phyloP scores from a whole-genome alignment of 805 yeast species.

The Priceomyces castillae region DNA sequence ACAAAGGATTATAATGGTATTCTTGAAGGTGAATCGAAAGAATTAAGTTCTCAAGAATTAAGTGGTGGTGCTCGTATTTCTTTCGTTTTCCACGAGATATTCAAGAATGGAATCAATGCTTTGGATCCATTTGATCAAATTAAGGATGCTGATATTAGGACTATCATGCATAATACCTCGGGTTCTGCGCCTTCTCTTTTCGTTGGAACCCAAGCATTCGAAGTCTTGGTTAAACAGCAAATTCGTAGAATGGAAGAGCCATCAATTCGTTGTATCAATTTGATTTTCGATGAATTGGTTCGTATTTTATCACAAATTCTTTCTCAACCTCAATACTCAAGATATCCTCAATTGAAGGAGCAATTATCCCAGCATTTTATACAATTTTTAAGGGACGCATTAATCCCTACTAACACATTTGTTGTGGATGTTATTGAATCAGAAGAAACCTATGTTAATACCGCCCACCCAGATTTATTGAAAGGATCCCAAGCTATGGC shows the following conservation, averaged over 20 bases:
- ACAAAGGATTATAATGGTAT: constrained; percentile 88
- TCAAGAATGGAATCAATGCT: constrained; percentile 85
- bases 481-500: constrained; percentile 95
- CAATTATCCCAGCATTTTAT: constrained; percentile 78
- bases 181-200: constrained; percentile 95
- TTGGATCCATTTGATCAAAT: constrained; percentile 96
- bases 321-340: constrained; percentile 73
- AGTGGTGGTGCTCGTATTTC: constrained; percentile 98
- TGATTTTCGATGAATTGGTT: constrained; percentile 91
- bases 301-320: constrained; percentile 84
- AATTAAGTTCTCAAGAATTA: constrained; percentile 81
- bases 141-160: constrained; percentile 92
- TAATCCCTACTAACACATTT: constrained; percentile 81
- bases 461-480: constrained; percentile 95
- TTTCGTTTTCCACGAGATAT: constrained; percentile 95
- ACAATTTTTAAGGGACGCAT: constrained; percentile 72
- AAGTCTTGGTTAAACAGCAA: constrained; percentile 91
- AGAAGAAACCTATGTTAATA: constrained; percentile 93
- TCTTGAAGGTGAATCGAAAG: constrained; percentile 89
- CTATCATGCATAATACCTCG: constrained; percentile 93
- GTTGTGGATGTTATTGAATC: constrained; percentile 79
- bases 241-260: constrained; percentile 95
- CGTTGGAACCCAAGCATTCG: constrained; percentile 97
- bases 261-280: constrained; percentile 77
- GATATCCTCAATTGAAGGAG: constrained; percentile 90